Evolutionary conservation across 257 asterid species (phyloP), one percentile per base, ranked within the genome.

Genomic region (Anisodus tanguticus): DNA sequence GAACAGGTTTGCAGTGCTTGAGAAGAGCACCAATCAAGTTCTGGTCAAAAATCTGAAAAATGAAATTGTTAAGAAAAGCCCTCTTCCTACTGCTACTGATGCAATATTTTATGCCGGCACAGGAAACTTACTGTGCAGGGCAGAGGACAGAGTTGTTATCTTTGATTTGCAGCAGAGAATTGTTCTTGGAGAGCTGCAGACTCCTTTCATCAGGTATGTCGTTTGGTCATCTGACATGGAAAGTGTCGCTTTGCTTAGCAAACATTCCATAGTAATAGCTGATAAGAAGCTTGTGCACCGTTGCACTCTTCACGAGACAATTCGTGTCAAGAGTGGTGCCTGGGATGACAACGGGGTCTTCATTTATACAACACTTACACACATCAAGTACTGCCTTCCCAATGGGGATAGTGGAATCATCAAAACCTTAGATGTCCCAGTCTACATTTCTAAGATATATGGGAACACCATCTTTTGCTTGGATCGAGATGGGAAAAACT

Each of bases 331-430:
- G 89, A 97, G 98, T 83, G 99, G 99, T 87, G 98, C 97, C 9
- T 97, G 99, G 99, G 98, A 97, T 83, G 99, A 97, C 82, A 95
- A 93, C 76, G 99, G 99, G 67, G 97, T 95, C 68, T 97, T 97
- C 81, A 91, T 97, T 53, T 95, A 97, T 81, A 95, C 99, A 4
- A 97, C 99, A 12, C 88, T 97, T 83, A 97, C 98, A 0, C 98
- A 97, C 86, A 94, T 97, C 84, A 97, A 97, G 92, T 97, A 97
- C 78, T 97, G 99, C 92, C 94, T 97, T 84, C 99, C 98, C 55
- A 97, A 95, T 83, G 99, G 99, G 51, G 99, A 94, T 72, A 95
- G 94, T 88, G 99, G 99, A 70, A 97, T 97, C 81, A 94, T 97
- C 83, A 97, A 94, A 90, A 97, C 99, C 26, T 86, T 97, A 77